Evolutionary conservation across 106 monocot species (phyloP), one percentile per base, ranked within the genome.

Genomic region (Phalaenopsis equestris): DNA sequence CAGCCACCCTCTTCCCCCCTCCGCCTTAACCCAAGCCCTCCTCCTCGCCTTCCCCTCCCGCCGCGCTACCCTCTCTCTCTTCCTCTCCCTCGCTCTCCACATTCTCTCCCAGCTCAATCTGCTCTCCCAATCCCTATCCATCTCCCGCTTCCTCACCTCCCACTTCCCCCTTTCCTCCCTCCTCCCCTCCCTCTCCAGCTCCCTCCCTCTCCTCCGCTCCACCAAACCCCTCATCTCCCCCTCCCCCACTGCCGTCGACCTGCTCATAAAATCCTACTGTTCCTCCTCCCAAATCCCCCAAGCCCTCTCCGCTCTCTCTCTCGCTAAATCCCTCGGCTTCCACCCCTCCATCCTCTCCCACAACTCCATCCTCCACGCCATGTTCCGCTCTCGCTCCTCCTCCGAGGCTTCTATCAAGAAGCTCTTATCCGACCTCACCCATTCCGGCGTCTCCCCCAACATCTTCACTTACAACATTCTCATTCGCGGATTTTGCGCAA

Each of bases 391-490:
- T 39, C 12, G 41, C 36, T 30, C 4, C 3, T 43, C 17, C 52
- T 37, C 77, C 18, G 1, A 16, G 4, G 57, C 47, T 18, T 41
- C 84, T 41, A 75, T 85, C 55, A 57, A 77, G 1, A 57, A 82
- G 6, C 82, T 93, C 80, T 84, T 82, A 49, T 61, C 77, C 30
- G 79, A 83, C 4, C 91, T 96, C 86, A 15, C 23, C 5, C 16
- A 55, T 1, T 82, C 86, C 6, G 83, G 85, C 46, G 72, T 93
- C 39, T 86, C 90, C 42, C 80, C 79, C 3, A 96, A 93, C 37
- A 81, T 90, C 41, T 93, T 87, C 75, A 82, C 93, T 15, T 93
- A 91, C 70, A 96, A 96, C 79, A 96, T 96, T 23, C 70, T 96
- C 73, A 85, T 96, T 77, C 82, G 85, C 21, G 96, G 88, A 24